Base-by-base conservation (phyloP, 176 grass and related monocot genomes). In the Zea luxurians region DNA sequence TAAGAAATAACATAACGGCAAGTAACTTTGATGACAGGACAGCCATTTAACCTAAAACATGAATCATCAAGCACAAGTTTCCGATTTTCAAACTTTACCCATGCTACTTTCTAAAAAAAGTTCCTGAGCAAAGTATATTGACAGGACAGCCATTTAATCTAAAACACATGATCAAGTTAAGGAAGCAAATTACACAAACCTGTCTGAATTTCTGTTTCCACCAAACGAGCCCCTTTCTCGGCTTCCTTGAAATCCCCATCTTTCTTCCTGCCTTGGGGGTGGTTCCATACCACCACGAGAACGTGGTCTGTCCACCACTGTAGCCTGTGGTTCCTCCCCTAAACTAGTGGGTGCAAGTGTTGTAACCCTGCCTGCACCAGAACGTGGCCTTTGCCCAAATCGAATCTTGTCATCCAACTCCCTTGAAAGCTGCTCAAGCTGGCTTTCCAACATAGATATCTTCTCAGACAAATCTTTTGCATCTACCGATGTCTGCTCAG, bases 221-320 rank as follows among this genome's bases (percentile, higher is more conserved):
- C 87, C 85, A 87, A 92, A 87, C 50, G 88, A 82, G 34, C 85
- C 80, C 78, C 81, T 93, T 47, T 93, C 91, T 76, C 81, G 83
- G 61, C 59, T 73, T 48, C 84, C 90, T 71, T 87, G 92, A 87
- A 91, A 95, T 62, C 88, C 96, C 90, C 90, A 92, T 83, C 86
- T 95, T 78, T 92, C 90, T 71, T 99, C 88, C 38, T 83, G 80
- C 72, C 80, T 89, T 2, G 52, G 45, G 65, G 72, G 66, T 66
- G 87, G 57, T 70, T 93, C 91, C 61, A 78, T 74, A 61, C 89
- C 85, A 79, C 90, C 88, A 68, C 84, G 88, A 38, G 91, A 92
- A 45, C 37, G 89, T 1, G 91, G 89, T 85, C 91, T 93, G 59
- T 93, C 91, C 42, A 86, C 72, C 61, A 57, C 65, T 21, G 64